Conservation (phyloP, 805 yeast genomes). For the Sungouiozyma intestinalis region DNA sequence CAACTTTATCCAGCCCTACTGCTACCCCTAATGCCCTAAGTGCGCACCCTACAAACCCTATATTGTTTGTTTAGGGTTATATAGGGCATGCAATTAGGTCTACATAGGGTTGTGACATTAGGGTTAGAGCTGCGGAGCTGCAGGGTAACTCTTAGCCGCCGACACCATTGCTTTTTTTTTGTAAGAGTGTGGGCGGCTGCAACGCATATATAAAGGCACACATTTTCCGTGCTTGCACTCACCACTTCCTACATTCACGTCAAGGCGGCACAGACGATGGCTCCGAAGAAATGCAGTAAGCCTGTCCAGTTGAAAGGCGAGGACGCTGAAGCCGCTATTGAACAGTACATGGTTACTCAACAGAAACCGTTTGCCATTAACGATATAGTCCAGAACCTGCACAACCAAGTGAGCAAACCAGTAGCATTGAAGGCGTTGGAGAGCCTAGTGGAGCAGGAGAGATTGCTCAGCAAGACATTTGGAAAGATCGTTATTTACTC, state of each 20-base stretch:
- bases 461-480: slow-evolving; percentile 31
- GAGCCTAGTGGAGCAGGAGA: slow-evolving; percentile 24
- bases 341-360: slow-evolving; percentile 33
- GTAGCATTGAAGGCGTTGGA: slow-evolving; percentile 31
- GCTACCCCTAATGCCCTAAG: too few species aligned
- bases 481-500: slow-evolving; percentile 38
- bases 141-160: too few species aligned
- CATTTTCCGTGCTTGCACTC: not conserved
- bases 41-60: too few species aligned
- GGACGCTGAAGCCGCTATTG: slow-evolving; percentile 28
- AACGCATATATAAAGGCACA: too few species aligned
- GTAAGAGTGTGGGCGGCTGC: too few species aligned
- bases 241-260: not conserved
- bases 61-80: too few species aligned
- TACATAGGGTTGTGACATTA: too few species aligned
- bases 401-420: slow-evolving; percentile 31
- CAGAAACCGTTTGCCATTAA: slow-evolving; percentile 40
- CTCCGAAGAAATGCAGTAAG: slow-evolving; percentile 7
- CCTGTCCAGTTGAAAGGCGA: slow-evolving; percentile 13
- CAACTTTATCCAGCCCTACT: too few species aligned
- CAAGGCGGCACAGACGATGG: slow-evolving; percentile 4
- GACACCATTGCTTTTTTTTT: too few species aligned
- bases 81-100: too few species aligned
- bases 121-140: too few species aligned
- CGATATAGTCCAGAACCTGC: slow-evolving; percentile 38